Percentiles rank a stretch among this genome's conserved stretches.
Evolutionary conservation across 2,329 filamentous ascomycete genomes (phyloP).

Genomic region (Cercospora sesami): DNA sequence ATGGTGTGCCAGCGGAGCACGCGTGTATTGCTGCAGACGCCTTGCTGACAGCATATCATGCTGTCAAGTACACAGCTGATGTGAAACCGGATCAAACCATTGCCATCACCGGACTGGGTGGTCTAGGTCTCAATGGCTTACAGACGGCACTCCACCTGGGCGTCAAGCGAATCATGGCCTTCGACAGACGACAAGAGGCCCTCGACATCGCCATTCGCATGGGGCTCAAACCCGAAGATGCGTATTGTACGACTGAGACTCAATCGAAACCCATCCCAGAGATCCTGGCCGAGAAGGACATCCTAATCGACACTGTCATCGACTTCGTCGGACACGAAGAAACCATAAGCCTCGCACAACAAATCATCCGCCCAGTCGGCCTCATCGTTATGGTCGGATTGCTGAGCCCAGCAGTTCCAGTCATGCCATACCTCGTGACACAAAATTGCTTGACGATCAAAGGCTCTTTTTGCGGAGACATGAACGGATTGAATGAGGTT

Average conservation of each 20-base stretch:
- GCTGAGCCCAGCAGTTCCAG: constrained; percentile 19
- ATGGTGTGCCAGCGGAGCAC: constrained; percentile 18
- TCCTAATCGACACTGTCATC: constrained; percentile 29
- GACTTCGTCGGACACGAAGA: constrained; percentile 31
- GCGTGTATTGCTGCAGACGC: constrained; percentile 48
- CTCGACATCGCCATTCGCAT: constrained; percentile 37
- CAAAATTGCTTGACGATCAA: constrained; percentile 28
- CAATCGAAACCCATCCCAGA: constrained; percentile 19
- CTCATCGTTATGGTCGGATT: constrained; percentile 29
- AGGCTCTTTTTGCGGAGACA: constrained; percentile 46
- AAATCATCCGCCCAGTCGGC: constrained; percentile 24
- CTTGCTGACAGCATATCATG: constrained; percentile 46
- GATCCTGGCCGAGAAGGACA: constrained; percentile 22
- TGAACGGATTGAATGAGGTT: constrained; percentile 43
- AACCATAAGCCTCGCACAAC: constrained; percentile 27
- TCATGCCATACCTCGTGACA: constrained; percentile 22
- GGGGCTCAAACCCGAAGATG: constrained; percentile 37
- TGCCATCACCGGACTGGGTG: constrained; percentile 46
- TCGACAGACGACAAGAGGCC: constrained; percentile 39
- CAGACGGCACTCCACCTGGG: constrained; percentile 52
- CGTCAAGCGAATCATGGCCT: constrained; percentile 45
- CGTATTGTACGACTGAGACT: constrained; percentile 23
- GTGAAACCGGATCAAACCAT: constrained; percentile 42
- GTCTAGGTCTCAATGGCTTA: constrained; percentile 46
- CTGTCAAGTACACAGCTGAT: constrained; percentile 42